These are phyloP conservation scores for Fusarium agapanthi DNA, from an alignment of 2,329 filamentous ascomycete species.

Conservation along the genomic window DNA sequence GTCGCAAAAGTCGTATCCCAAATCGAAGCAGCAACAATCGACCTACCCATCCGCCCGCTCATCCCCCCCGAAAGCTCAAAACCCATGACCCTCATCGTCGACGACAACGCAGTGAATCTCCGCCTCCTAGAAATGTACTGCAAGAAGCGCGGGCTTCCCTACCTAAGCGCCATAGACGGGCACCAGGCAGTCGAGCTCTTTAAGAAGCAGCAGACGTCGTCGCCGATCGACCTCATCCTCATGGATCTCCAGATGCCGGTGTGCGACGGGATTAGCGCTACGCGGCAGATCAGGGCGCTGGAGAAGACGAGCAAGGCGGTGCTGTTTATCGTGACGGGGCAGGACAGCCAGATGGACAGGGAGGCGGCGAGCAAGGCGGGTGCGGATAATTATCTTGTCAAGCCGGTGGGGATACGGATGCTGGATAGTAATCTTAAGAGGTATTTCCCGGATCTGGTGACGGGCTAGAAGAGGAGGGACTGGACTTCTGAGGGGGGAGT, in stretches of 20 bases:
- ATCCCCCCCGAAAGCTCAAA: neutral
- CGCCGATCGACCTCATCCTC: conserved; percentile 35
- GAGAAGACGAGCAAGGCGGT: conserved; percentile 26
- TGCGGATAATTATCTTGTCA: conserved; percentile 40
- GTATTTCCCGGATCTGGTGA: conserved; percentile 30
- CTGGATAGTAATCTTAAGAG: conserved; percentile 21
- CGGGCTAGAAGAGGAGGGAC: neutral
- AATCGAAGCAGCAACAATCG: neutral
- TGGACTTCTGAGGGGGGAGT: neutral
- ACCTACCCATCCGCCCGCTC: neutral
- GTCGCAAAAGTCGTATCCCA: neutral
- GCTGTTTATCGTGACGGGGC: conserved; percentile 42
- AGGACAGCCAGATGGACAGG: conserved; percentile 38
- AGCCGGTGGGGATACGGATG: conserved; percentile 35
- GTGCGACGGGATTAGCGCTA: conserved; percentile 43
- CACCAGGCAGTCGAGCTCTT: conserved; percentile 52
- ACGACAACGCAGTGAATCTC: conserved; percentile 59
- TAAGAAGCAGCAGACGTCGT: conserved; percentile 23
- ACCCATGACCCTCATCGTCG: conserved; percentile 51
- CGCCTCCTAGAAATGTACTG: conserved; percentile 59
- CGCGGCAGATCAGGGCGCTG: conserved; percentile 35
- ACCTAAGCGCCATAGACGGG: conserved; percentile 54
- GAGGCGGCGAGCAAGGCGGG: conserved; percentile 27
- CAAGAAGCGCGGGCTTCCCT: conserved; percentile 53
- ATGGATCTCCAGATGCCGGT: conserved; percentile 46